Evolutionary conservation across 2,329 filamentous ascomycete species (phyloP), one percentile per base, ranked within the genome.

Genomic region (Botrytis squamosa): DNA sequence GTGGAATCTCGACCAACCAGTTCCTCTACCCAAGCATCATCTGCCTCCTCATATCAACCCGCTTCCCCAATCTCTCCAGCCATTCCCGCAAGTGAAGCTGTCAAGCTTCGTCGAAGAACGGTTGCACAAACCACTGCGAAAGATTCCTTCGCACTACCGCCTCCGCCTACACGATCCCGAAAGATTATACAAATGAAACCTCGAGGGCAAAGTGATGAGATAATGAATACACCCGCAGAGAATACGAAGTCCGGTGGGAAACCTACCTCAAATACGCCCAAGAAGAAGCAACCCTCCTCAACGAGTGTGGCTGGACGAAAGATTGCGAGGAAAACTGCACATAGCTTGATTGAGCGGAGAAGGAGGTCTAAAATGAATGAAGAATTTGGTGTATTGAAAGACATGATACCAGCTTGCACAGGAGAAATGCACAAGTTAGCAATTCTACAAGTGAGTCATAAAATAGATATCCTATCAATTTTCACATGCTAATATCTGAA

Each of bases 131-230:
- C 76, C 46, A 70, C 77, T 29, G 70, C 78, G 77, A 91, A 89
- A 77, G 88, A 90, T 77, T 85, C 88, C 66, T 97, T 97, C 82
- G 88, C 92, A 16, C 88, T 99, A 25, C 96, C 96, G 33, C 96
- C 96, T 16, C 96, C 95, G 25, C 96, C 96, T 0, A 97, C 95
- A 4, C 88, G 95, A 76, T 93, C 94, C 60, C 91, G 95, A 79
- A 98, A 97, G 85, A 98, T 99, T 81, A 98, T 98, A 74, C 95
- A 98, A 84, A 97, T 98, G 95, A 97, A 97, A 83, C 95, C 89
- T 29, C 83, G 85, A 40, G 79, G 82, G 44, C 84, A 88, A 77
- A 80, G 85, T 74, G 80, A 83, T 72, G 77, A 81, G 52, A 73
- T 63, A 12, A 71, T 70, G 60, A 72, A 78, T 38, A 36, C 62